Evolutionary conservation across 2,329 filamentous ascomycete species (phyloP).

Genomic region (Plectosphaerella plurivora): DNA sequence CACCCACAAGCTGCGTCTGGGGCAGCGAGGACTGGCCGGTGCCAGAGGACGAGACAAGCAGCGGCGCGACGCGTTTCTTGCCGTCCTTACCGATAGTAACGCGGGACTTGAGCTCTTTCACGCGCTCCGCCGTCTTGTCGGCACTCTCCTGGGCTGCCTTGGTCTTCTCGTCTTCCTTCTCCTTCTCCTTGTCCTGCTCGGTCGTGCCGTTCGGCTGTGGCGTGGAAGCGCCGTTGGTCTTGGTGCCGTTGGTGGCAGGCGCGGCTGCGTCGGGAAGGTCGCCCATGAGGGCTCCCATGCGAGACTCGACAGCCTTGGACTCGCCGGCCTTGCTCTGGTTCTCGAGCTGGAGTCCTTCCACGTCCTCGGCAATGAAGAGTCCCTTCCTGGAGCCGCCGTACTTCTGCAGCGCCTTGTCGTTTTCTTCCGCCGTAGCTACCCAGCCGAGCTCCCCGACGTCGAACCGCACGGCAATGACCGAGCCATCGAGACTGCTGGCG

Average conservation of each 20-base stretch:
- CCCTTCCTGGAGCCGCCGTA: slow-evolving; percentile 85
- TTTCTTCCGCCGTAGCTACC: slow-evolving; percentile 80
- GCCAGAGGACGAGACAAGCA: slow-evolving; percentile 86
- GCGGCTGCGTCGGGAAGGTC: slow-evolving; percentile 59
- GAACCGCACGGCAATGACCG: slow-evolving; percentile 77
- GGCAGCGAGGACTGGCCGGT: slow-evolving; percentile 84
- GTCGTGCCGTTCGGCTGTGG: slow-evolving; percentile 35
- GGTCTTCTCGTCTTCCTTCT: slow-evolving; percentile 27
- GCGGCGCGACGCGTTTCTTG: slow-evolving; percentile 89
- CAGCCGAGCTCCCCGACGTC: slow-evolving; percentile 85
- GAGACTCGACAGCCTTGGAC: slow-evolving; percentile 80
- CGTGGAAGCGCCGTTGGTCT: slow-evolving; percentile 26
- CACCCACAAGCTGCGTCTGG: slow-evolving; percentile 80
- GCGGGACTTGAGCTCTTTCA: slow-evolving; percentile 72
- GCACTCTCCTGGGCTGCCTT: slow-evolving; percentile 38
- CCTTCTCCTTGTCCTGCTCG: slow-evolving; percentile 21
- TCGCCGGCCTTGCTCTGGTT: slow-evolving; percentile 91
- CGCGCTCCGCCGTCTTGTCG: slow-evolving; percentile 49
- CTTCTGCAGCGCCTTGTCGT: slow-evolving; percentile 87
- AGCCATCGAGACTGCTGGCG: slow-evolving; percentile 83
- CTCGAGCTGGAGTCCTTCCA: slow-evolving; percentile 82
- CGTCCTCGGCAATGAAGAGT: slow-evolving; percentile 87
- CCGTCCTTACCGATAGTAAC: slow-evolving; percentile 96
- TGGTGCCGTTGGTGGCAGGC: slow-evolving; percentile 40
- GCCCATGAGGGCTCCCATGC: slow-evolving; percentile 98